Evolutionary conservation across 75 land plant genomes (phyloP).

Genomic region (Sequoia sempervirens): DNA sequence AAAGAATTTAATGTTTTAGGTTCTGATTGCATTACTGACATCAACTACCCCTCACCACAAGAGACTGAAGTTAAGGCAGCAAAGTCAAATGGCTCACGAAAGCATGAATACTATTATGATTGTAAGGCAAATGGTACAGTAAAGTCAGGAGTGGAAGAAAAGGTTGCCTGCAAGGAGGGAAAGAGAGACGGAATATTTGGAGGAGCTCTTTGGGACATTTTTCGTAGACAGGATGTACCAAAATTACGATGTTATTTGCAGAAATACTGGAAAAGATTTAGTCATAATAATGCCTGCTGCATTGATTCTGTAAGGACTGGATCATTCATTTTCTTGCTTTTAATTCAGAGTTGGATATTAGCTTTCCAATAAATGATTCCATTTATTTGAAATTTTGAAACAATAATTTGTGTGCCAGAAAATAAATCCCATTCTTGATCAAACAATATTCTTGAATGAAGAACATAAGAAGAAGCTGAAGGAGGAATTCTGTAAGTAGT

Average conservation of each 20-base stretch:
- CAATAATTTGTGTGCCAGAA: slow-evolving; percentile 24
- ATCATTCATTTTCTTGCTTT: not conserved
- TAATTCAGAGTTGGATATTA: not conserved
- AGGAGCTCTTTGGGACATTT: slow-evolving; percentile 71
- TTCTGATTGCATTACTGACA: not conserved
- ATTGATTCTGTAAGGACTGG: slow-evolving; percentile 29
- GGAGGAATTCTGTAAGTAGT: slow-evolving; percentile 44
- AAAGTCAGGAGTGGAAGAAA: not conserved
- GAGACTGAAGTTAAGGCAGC: not conserved
- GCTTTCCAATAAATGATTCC: not conserved
- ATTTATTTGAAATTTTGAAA: not conserved
- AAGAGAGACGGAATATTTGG: slow-evolving; percentile 6
- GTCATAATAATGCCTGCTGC: slow-evolving; percentile 8
- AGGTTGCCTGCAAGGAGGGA: not conserved
- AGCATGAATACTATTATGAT: not conserved
- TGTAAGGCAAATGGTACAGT: slow-evolving; percentile 1
- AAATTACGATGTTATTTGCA: slow-evolving; percentile 43
- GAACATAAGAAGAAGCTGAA: slow-evolving; percentile 46
- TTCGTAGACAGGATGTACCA: slow-evolving; percentile 66
- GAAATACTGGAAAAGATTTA: slow-evolving; percentile 40
- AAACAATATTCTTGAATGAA: slow-evolving; percentile 33
- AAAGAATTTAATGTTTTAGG: not conserved
- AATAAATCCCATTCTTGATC: slow-evolving; percentile 41
- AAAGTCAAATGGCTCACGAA: not conserved
- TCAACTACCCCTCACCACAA: not conserved